A percentile compares a stretch with the other conserved stretches of the same genome.
Conservation (phyloP, 495 filamentous ascomycete species). For the Aspergillus baeticus region DNA sequence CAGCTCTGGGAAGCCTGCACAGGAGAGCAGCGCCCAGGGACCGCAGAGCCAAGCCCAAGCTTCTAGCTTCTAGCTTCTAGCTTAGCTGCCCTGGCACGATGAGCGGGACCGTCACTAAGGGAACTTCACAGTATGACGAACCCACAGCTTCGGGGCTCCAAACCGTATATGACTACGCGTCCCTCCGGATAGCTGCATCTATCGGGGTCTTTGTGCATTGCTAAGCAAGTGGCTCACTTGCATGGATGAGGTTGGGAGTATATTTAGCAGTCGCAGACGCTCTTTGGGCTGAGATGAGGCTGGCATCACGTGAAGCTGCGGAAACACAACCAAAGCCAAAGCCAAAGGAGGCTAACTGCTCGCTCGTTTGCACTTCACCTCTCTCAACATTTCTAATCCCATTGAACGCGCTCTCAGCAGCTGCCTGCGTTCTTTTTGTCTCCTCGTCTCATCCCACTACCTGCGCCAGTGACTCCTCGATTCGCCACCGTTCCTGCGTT, state of each 20-base stretch:
- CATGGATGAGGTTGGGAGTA: not conserved
- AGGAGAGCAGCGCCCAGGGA: too few relatives aligned
- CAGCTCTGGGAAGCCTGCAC: too few relatives aligned
- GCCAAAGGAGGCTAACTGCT: not conserved
- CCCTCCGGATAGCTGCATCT: not conserved
- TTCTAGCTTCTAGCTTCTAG: not conserved
- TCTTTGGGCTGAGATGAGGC: conserved; percentile 3
- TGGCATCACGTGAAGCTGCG: conserved; percentile 5
- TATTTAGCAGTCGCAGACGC: not conserved
- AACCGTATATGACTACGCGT: not conserved
- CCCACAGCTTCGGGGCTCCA: not conserved
- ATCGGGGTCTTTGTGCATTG: not conserved
- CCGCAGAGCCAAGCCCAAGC: not conserved
- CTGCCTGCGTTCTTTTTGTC: too few relatives aligned
- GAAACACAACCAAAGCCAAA: too few relatives aligned
- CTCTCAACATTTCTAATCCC: not conserved
- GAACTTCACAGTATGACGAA: not conserved
- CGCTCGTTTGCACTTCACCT: not conserved
- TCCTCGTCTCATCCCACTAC: too few relatives aligned
- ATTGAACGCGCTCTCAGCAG: not conserved
- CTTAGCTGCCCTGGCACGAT: too few relatives aligned
- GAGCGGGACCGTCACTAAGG: not conserved
- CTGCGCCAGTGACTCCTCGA: too few relatives aligned
- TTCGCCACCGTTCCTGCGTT: too few relatives aligned
- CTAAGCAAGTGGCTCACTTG: not conserved